A percentile compares a stretch with the other conserved stretches of the same genome.
Evolutionary conservation across 805 yeast species (phyloP).

Genomic region (Ogataea philodendri): DNA sequence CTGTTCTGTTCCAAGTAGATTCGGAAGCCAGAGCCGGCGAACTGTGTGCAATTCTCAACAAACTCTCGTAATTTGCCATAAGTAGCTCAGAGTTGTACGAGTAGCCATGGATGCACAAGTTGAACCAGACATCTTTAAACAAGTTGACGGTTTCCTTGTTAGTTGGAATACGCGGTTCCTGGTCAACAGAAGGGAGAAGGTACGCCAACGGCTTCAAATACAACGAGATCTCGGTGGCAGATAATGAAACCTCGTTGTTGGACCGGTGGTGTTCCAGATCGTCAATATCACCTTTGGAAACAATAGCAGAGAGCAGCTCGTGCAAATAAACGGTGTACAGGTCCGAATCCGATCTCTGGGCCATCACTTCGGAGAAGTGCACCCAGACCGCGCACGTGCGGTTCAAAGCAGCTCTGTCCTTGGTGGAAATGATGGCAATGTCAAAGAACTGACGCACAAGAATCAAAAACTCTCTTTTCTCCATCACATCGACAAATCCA

Average conservation of each 20-base stretch:
- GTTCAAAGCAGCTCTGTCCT: constrained; percentile 37
- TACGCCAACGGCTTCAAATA: constrained; percentile 73
- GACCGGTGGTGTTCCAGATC: constrained; percentile 73
- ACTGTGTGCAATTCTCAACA: constrained; percentile 74
- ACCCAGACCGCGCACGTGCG: constrained; percentile 52
- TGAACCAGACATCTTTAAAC: constrained; percentile 92
- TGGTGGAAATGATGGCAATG: constrained; percentile 44
- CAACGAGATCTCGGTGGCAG: constrained; percentile 64
- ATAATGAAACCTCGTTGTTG: constrained; percentile 64
- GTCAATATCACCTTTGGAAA: constrained; percentile 77
- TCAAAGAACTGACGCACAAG: constrained; percentile 57
- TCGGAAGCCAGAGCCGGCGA: constrained; percentile 89
- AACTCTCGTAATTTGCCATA: constrained; percentile 42
- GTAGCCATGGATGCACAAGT: constrained; percentile 88
- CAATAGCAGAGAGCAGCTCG: constrained; percentile 64
- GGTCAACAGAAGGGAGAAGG: constrained; percentile 59
- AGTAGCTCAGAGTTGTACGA: constrained; percentile 57
- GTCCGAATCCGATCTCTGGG: constrained; percentile 38
- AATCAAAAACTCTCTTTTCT: constrained; percentile 66
- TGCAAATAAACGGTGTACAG: constrained; percentile 56
- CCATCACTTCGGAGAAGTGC: constrained; percentile 38
- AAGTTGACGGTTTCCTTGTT: constrained; percentile 53
- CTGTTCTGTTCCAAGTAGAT: constrained; percentile 75
- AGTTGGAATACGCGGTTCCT: constrained; percentile 40
- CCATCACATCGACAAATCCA: constrained; percentile 56